These are phyloP conservation scores for Polyporus tsugae DNA, from an alignment of 1,284 basidiomycete genomes.

Conservation along the genomic window DNA sequence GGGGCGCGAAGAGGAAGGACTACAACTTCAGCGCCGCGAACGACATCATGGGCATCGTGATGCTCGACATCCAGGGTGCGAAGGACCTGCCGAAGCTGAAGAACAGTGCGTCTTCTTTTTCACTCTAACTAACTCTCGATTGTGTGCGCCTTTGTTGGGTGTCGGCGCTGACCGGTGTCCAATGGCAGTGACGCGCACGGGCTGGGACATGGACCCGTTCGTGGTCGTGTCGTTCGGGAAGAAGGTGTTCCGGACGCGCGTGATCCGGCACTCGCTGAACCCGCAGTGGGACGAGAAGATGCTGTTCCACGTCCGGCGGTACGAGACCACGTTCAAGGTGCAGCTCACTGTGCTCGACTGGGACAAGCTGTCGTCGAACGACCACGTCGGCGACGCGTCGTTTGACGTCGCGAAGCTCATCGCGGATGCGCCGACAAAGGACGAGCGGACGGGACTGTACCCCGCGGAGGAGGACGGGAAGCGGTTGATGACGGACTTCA, in stretches of 20 bases:
- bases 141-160: neutral
- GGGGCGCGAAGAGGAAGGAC: slow-evolving; percentile 48
- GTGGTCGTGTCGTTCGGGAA: slow-evolving; percentile 96
- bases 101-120: slow-evolving; percentile 70
- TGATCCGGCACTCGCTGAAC: slow-evolving; percentile 88
- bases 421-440: slow-evolving; percentile 75
- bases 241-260: slow-evolving; percentile 94
- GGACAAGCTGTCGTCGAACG: slow-evolving; percentile 93
- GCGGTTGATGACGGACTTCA: slow-evolving; percentile 77
- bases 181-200: slow-evolving; percentile 76
- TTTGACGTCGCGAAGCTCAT: slow-evolving; percentile 80
- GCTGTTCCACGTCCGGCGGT: slow-evolving; percentile 91
- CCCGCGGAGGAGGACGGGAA: slow-evolving; percentile 56
- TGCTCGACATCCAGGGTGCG: slow-evolving; percentile 78
- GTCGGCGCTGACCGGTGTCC: neutral
- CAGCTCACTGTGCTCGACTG: slow-evolving; percentile 90
- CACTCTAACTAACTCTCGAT: neutral
- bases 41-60: slow-evolving; percentile 94
- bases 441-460: slow-evolving; percentile 80
- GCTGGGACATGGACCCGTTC: slow-evolving; percentile 98
- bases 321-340: slow-evolving; percentile 83
- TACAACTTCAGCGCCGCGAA: slow-evolving; percentile 76
- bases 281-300: slow-evolving; percentile 97
- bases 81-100: slow-evolving; percentile 86
- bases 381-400: slow-evolving; percentile 81